These are phyloP conservation scores for Cardamine chenopodiifolia DNA, from an alignment of 345 rosid species.

Conservation along the genomic window DNA sequence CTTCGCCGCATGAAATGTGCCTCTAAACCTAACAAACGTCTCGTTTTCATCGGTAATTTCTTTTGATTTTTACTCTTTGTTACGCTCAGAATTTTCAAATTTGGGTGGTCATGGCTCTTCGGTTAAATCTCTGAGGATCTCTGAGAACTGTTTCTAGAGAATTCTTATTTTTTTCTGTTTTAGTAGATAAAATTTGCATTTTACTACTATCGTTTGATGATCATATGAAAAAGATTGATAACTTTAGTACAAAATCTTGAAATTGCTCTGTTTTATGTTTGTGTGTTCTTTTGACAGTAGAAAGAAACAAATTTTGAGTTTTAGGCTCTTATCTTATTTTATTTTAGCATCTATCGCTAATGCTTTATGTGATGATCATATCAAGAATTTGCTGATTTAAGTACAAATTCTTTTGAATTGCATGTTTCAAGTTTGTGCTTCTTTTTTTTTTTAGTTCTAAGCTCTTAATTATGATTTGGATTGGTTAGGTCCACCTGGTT, in stretches of 20 bases:
- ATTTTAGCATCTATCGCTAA: neutral
- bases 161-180: neutral
- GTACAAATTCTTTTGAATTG: neutral
- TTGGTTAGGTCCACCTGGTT: constrained; percentile 94
- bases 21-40: constrained; percentile 87
- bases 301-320: neutral
- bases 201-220: too few relatives aligned
- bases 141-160: neutral
- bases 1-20: constrained; percentile 95
- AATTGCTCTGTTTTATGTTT: neutral
- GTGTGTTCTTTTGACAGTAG: neutral
- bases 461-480: neutral
- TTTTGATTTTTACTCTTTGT: too few relatives aligned
- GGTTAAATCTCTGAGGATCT: neutral
- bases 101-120: neutral
- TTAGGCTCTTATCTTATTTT: neutral
- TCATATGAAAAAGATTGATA: neutral
- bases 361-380: neutral
- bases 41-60: too few relatives aligned
- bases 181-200: neutral
- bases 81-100: neutral
- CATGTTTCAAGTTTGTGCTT: too few relatives aligned
- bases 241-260: neutral
- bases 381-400: neutral
- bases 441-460: neutral